Evolutionary conservation across 2,329 filamentous ascomycete genomes (phyloP).

Genomic region (Penicillium janthinellum): DNA sequence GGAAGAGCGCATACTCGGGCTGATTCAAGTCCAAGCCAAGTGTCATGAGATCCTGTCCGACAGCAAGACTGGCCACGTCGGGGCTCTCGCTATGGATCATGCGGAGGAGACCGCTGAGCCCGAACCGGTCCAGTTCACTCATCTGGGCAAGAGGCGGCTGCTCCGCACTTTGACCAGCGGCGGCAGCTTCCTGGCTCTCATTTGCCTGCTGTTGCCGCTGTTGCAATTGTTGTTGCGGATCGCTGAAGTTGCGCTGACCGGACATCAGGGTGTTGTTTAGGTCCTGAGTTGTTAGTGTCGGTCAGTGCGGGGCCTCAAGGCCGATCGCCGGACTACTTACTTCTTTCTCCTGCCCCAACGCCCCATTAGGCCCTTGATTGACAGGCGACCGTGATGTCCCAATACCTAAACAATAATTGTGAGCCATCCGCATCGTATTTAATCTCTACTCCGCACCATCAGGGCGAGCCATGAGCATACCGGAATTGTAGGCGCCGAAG

Average conservation of each 20-base stretch:
- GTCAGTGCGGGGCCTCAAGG: constrained; percentile 18
- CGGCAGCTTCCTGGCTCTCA: constrained; percentile 40
- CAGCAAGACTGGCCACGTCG: constrained; percentile 56
- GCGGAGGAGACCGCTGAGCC: constrained; percentile 60
- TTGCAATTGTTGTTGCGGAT: constrained; percentile 39
- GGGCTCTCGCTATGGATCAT: constrained; percentile 59
- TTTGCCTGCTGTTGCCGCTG: constrained; percentile 39
- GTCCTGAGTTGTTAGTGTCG: constrained; percentile 33
- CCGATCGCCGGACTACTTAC: constrained; percentile 21
- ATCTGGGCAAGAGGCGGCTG: constrained; percentile 56
- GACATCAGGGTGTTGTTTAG: constrained; percentile 37
- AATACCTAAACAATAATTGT: constrained; percentile 33
- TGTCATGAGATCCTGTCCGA: constrained; percentile 65
- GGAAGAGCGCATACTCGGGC: constrained; percentile 53
- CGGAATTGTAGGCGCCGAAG: constrained; percentile 43
- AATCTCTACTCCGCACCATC: constrained; percentile 28
- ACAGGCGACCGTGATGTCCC: constrained; percentile 46
- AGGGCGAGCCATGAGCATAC: constrained; percentile 35
- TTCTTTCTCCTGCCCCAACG: constrained; percentile 47
- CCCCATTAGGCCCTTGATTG: constrained; percentile 46
- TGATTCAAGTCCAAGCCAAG: constrained; percentile 66
- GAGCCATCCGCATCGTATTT: constrained; percentile 12
- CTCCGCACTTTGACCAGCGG: constrained; percentile 37
- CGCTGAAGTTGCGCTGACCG: constrained; percentile 35
- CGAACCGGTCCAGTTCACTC: constrained; percentile 62